Base-by-base conservation (phyloP, 345 rosid genomes). In the Kandelia obovata region DNA sequence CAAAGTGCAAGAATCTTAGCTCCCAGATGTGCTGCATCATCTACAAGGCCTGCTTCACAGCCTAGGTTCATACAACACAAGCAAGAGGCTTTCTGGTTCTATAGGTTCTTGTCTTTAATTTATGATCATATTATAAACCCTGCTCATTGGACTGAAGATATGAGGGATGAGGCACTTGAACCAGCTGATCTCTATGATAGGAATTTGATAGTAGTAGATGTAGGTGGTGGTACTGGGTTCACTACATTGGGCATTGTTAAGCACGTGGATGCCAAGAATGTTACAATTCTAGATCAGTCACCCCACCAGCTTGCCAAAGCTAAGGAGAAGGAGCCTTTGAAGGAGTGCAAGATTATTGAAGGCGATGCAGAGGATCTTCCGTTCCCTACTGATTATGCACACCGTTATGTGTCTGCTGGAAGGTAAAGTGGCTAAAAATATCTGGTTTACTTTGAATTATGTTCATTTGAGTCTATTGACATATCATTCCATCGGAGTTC, bases 271-370 rank as follows among this genome's bases (percentile, higher is more conserved):
- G 79, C 84, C 61, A 81, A 75, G 55, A 81, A 77, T 69, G 75
- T 77, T 5, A 78, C 84, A 19, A 81, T 81, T 58, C 77, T 77
- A 39, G 84, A 77, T 25, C 81, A 77, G 73, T 78, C 84, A 5
- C 84, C 81, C 6, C 84, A 77, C 57, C 81, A 81, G 68, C 79
- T 81, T 34, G 77, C 84, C n/a, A 75, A 81, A 68, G 84, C 82
- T 63, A 81, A 62, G 73, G 59, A 78, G 74, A 81, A 81, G 77
- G 77, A 75, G 62, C 73, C 81, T 15, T 66, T 81, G 73, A 81
- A 78, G 70, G 81, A 77, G 20, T 81, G 84, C 58, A 77, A 37
- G 65, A 74, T 77, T 0, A 58, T 81, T 62, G 79, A 77, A 65
- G 84, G 81, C 5, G 79, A 81, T 20, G 84, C 79, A 0, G 79